Conservation (phyloP, 768 basidiomycete species). For the Lentinula boryana region DNA sequence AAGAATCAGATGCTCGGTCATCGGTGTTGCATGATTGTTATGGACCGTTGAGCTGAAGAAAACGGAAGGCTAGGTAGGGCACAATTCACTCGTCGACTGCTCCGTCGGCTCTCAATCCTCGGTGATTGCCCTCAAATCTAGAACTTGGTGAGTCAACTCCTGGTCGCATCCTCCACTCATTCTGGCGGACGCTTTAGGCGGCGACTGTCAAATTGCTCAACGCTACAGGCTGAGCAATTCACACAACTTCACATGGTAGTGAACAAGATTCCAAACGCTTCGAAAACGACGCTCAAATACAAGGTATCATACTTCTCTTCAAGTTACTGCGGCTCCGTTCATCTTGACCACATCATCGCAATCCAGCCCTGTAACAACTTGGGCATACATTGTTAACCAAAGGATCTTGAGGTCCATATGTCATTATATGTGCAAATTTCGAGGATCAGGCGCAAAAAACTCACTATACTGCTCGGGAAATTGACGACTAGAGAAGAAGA, state of each 20-base stretch:
- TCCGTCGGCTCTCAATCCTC: neutral
- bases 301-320: neutral
- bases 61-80: neutral
- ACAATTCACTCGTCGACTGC: neutral
- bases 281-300: neutral
- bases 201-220: neutral
- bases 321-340: neutral
- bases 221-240: neutral
- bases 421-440: slow-evolving; percentile 5
- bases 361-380: slow-evolving; percentile 13
- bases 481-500: slow-evolving; percentile 41
- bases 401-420: slow-evolving; percentile 20
- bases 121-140: neutral
- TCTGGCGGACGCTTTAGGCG: neutral
- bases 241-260: neutral
- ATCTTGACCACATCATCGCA: neutral
- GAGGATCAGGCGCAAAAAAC: slow-evolving; percentile 19
- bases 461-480: slow-evolving; percentile 68
- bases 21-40: neutral
- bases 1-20: neutral
- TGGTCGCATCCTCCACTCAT: neutral
- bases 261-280: neutral
- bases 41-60: neutral
- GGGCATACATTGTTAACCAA: slow-evolving; percentile 29
- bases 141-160: neutral